A percentile compares a stretch with the other conserved stretches of the same genome.
Conservation (phyloP, 352 stramenopile genomes). For the Vaucheria bursata region DNA sequence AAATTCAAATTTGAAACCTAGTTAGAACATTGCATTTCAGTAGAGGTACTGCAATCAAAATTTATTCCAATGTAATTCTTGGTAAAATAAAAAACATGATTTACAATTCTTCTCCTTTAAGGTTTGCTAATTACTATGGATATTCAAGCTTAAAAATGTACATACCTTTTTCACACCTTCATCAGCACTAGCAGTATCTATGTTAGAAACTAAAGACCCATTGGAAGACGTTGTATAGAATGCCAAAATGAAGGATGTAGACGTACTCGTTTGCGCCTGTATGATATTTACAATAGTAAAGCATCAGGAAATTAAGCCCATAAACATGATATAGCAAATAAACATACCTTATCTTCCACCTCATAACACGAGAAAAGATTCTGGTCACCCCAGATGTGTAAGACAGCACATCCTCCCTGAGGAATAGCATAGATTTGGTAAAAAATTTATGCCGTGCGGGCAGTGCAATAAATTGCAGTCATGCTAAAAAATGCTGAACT, state of each 20-base stretch:
- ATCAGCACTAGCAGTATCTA: background rate
- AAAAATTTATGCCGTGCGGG: background rate
- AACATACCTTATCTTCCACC: conserved; percentile 1
- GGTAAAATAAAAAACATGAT: no score
- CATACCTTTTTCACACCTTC: background rate
- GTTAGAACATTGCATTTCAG: no score
- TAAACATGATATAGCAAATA: no score
- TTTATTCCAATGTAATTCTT: no score
- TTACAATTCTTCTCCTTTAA: no score
- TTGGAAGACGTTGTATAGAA: conserved; percentile 1
- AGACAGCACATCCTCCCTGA: background rate
- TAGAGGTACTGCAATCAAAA: no score
- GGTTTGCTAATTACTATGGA: no score
- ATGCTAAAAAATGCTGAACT: background rate
- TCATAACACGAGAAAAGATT: conserved; percentile 10
- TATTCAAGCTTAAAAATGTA: no score
- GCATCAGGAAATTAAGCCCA: background rate
- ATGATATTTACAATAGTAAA: background rate
- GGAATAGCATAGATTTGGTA: background rate
- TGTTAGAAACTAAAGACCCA: background rate
- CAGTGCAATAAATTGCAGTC: background rate
- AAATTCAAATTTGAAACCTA: no score
- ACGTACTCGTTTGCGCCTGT: background rate
- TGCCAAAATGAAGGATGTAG: background rate
- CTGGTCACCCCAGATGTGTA: conserved; percentile 6